Conservation (phyloP, 169 alveolate genomes). For the Amoebophrya sp. region DNA sequence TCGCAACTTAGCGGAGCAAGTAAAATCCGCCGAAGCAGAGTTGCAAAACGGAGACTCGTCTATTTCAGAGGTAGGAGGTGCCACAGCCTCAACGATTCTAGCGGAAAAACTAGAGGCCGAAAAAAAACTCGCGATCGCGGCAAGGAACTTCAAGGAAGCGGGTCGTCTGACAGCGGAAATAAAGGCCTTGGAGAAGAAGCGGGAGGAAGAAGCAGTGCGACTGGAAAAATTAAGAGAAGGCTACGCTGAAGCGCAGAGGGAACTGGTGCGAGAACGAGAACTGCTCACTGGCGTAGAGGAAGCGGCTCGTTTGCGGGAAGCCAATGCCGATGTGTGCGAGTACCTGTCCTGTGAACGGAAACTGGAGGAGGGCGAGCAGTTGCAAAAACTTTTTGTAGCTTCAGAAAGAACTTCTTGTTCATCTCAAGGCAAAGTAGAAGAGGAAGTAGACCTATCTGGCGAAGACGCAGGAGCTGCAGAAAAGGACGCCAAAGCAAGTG, state of each 20-base stretch:
- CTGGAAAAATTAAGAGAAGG: background rate
- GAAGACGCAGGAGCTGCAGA: too few species aligned
- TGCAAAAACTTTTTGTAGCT: too few species aligned
- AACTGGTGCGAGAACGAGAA: background rate
- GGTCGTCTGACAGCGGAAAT: background rate
- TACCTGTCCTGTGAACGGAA: too few species aligned
- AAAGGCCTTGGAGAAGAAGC: background rate
- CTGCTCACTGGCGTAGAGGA: background rate
- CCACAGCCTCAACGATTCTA: too few species aligned
- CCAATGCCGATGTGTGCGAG: background rate
- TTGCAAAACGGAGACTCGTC: background rate
- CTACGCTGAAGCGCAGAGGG: background rate
- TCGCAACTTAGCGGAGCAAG: background rate
- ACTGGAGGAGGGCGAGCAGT: too few species aligned
- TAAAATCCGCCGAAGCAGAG: background rate
- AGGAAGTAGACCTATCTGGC: too few species aligned
- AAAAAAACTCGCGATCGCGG: constrained; percentile 1
- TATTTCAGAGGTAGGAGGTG: background rate
- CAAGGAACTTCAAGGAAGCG: background rate
- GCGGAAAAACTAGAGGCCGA: background rate
- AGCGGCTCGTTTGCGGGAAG: background rate
- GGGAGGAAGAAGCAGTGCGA: background rate
- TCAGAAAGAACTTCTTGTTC: too few species aligned
- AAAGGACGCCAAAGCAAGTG: too few species aligned
- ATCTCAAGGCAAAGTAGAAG: too few species aligned